These are phyloP conservation scores for Nakazawaea peltata DNA, from an alignment of 805 yeast species.

Conservation along the genomic window DNA sequence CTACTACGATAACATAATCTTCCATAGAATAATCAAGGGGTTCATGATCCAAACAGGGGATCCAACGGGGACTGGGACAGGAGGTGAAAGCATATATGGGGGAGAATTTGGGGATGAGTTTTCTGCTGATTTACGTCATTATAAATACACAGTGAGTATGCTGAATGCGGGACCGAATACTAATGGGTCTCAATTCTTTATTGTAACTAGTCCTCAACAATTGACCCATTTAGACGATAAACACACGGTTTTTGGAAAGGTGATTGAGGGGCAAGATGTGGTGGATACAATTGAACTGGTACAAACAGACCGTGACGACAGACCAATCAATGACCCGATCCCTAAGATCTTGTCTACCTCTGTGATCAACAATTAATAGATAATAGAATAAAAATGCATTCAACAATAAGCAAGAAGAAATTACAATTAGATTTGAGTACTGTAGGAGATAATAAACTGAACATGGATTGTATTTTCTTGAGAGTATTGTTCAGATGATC, in stretches of 20 bases:
- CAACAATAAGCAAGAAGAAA: too few species aligned
- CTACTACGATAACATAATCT: slow-evolving; percentile 31
- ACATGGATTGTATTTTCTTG: too few species aligned
- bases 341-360: slow-evolving; percentile 9
- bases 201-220: slow-evolving; percentile 36
- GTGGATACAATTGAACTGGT: slow-evolving; percentile 40
- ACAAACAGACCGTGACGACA: slow-evolving; percentile 37
- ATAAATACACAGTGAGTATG: slow-evolving; percentile 51
- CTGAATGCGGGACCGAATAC: slow-evolving; percentile 54
- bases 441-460: too few species aligned
- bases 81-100: slow-evolving; percentile 30
- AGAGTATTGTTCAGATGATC: too few species aligned
- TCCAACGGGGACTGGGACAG: slow-evolving; percentile 33
- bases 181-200: slow-evolving; percentile 54
- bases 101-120: slow-evolving; percentile 37
- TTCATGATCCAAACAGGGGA: slow-evolving; percentile 61
- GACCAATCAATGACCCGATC: slow-evolving; percentile 24
- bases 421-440: too few species aligned
- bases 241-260: slow-evolving; percentile 52
- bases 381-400: background rate
- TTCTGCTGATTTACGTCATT: slow-evolving; percentile 38
- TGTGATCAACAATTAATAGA: background rate
- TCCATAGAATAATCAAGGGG: slow-evolving; percentile 42
- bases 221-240: slow-evolving; percentile 43
- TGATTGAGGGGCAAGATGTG: slow-evolving; percentile 38